These are phyloP conservation scores for Boletus coccyginus DNA, from an alignment of 768 basidiomycete genomes.

Conservation along the genomic window DNA sequence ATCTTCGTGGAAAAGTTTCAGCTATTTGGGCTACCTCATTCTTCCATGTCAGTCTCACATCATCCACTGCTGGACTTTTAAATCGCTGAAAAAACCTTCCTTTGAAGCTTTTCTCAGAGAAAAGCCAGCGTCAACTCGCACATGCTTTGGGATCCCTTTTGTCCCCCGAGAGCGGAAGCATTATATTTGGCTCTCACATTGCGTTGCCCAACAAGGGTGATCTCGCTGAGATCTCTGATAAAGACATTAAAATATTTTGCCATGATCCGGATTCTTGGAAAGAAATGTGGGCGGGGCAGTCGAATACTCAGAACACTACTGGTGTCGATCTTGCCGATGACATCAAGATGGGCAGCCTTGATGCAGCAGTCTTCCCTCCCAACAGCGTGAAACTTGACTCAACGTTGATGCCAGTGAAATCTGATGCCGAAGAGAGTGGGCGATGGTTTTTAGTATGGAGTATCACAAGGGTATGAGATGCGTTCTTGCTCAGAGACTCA, in stretches of 20 bases:
- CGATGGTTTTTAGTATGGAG: slow-evolving; percentile 18
- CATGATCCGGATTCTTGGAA: slow-evolving; percentile 29
- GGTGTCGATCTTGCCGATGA: not conserved
- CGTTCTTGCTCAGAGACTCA: too few species aligned
- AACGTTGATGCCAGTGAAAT: slow-evolving; percentile 14
- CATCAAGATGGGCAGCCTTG: not conserved
- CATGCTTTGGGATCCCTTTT: slow-evolving; percentile 26
- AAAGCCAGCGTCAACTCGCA: slow-evolving; percentile 24
- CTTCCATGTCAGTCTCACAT: slow-evolving; percentile 35
- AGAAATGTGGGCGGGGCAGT: slow-evolving; percentile 22
- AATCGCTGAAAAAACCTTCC: slow-evolving; percentile 11
- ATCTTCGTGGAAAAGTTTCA: slow-evolving; percentile 44
- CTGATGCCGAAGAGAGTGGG: not conserved
- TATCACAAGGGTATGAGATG: slow-evolving; percentile 12
- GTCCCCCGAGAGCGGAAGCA: slow-evolving; percentile 25
- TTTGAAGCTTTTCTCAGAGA: slow-evolving; percentile 26
- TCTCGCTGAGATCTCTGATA: not conserved
- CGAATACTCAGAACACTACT: not conserved
- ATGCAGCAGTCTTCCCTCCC: slow-evolving; percentile 24
- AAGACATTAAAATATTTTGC: slow-evolving; percentile 17
- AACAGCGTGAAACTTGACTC: slow-evolving; percentile 33
- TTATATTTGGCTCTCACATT: slow-evolving; percentile 31
- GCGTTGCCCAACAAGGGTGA: slow-evolving; percentile 12
- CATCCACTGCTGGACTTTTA: slow-evolving; percentile 20
- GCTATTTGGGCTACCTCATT: slow-evolving; percentile 49